These are phyloP conservation scores for Antrodiella citrinella DNA, from an alignment of 768 basidiomycete genomes.

Conservation along the genomic window DNA sequence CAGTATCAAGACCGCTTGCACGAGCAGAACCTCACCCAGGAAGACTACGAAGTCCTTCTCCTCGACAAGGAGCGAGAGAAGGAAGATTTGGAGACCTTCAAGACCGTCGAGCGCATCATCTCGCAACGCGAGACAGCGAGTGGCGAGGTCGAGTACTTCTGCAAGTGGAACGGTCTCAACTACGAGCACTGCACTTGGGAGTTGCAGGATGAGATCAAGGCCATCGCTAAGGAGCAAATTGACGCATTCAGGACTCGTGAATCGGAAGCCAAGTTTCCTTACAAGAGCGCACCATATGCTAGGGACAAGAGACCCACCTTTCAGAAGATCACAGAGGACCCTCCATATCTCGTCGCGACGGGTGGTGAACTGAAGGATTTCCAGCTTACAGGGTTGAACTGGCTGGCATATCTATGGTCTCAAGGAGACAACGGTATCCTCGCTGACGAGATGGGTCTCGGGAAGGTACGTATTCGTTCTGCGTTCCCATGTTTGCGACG, in stretches of 20 bases:
- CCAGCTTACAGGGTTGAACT: constrained; percentile 95
- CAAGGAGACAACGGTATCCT: constrained; percentile 94
- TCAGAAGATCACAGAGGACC: constrained; percentile 79
- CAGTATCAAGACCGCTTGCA: constrained; percentile 57
- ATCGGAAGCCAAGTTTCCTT: constrained; percentile 74
- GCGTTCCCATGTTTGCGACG: constrained; percentile 3
- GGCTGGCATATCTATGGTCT: constrained; percentile 96
- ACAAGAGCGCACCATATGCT: constrained; percentile 66
- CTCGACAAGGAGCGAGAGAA: constrained; percentile 88
- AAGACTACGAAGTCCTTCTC: constrained; percentile 84
- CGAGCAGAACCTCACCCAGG: constrained; percentile 61
- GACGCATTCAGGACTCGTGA: constrained; percentile 73
- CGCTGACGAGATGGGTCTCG: constrained; percentile 99
- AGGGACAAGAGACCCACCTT: constrained; percentile 68
- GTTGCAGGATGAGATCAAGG: constrained; percentile 65
- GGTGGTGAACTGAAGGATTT: constrained; percentile 94
- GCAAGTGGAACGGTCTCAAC: constrained; percentile 93
- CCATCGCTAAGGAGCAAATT: constrained; percentile 71
- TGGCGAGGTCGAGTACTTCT: constrained; percentile 75
- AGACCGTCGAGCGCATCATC: constrained; percentile 87
- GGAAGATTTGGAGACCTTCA: constrained; percentile 86
- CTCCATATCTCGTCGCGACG: constrained; percentile 69
- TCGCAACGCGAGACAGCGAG: constrained; percentile 54
- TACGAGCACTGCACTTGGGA: constrained; percentile 99
- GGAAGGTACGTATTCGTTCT: constrained; percentile 51